These are phyloP conservation scores for Nemania diffusa DNA, from an alignment of 2,329 filamentous ascomycete genomes.

Conservation along the genomic window DNA sequence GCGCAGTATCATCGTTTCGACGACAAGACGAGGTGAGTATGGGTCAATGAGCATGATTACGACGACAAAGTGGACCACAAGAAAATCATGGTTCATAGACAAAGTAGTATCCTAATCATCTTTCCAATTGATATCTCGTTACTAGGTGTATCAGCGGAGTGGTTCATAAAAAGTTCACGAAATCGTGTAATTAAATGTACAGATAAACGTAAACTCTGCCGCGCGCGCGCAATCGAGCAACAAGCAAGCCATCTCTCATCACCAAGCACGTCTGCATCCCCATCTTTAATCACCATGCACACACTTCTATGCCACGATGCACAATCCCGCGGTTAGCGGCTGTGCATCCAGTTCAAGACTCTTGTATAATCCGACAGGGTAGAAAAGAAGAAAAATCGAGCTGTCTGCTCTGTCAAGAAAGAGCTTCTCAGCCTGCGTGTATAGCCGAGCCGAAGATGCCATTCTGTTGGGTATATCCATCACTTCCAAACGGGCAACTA, in stretches of 20 bases:
- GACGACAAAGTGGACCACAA: background rate
- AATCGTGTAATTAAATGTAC: conserved; percentile 14
- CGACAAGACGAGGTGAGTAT: background rate
- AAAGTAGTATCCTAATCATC: background rate
- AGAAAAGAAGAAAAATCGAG: background rate
- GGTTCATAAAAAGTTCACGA: conserved; percentile 11
- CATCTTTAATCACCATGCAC: background rate
- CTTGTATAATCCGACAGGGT: conserved; percentile 8
- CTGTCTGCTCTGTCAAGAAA: background rate
- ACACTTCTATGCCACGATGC: background rate
- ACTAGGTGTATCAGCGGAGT: conserved; percentile 15
- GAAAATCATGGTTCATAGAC: background rate
- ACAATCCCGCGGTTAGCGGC: background rate
- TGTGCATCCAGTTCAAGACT: conserved; percentile 8
- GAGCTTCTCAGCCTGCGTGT: background rate
- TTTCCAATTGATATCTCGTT: conserved; percentile 3
- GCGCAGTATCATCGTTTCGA: background rate
- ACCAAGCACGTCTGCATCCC: background rate
- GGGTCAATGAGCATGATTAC: background rate
- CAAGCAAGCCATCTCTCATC: conserved; percentile 10
- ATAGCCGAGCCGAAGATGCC: conserved; percentile 29
- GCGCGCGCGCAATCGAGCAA: conserved; percentile 4
- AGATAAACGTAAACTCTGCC: conserved; percentile 4
- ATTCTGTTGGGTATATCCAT: conserved; percentile 46
- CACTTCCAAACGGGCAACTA: conserved; percentile 40